Base-by-base conservation (phyloP, 2,329 filamentous ascomycete genomes). In the Apiospora marii region DNA sequence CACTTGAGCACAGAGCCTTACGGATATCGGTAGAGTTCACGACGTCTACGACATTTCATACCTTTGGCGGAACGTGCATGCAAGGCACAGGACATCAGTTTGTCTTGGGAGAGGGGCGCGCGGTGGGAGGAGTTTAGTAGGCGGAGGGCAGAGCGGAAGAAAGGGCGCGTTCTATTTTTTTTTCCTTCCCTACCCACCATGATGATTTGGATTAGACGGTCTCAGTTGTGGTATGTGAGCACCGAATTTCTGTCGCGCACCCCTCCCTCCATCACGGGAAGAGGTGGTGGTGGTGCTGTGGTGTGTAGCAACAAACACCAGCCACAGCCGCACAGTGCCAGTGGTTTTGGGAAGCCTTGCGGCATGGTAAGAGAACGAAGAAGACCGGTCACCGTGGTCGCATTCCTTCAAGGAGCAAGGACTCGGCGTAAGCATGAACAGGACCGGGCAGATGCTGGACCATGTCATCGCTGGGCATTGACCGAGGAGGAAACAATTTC, bases 21-120 rank as follows among this genome's bases (percentile, higher is more conserved):
- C n/a, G 12, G 10, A 8, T 37, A n/a, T 37, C 14, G 8, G 34
- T 64, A 41, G 58, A 64, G 58, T 64, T 64, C 58, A 41, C 41
- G 58, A 64, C 58, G 58, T 41, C 34, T 34, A 22, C 34, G 22
- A 24, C 58, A 41, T 64, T 49, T 49, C n/a, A n/a, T 49, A n/a
- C 7, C 19, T 49, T 22, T 49, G 19, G 46, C 46, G 22, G 58
- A 64, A n/a, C 34, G 58, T 64, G 34, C 34, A 64, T 64, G 58
- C 58, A 64, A 64, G 58, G 34, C 58, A 64, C 58, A 64, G 58
- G 58, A 64, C 58, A 64, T 64, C 34, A n/a, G 58, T 64, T 64
- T 64, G 58, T 64, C 58, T 64, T 41, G 34, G 19, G n/a, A 41
- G 22, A 41, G 34, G 53, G 30, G 14, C 16, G 53, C 27, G 22